Base-by-base conservation (phyloP, 2,329 filamentous ascomycete genomes). In the Aspergillus tanneri region DNA sequence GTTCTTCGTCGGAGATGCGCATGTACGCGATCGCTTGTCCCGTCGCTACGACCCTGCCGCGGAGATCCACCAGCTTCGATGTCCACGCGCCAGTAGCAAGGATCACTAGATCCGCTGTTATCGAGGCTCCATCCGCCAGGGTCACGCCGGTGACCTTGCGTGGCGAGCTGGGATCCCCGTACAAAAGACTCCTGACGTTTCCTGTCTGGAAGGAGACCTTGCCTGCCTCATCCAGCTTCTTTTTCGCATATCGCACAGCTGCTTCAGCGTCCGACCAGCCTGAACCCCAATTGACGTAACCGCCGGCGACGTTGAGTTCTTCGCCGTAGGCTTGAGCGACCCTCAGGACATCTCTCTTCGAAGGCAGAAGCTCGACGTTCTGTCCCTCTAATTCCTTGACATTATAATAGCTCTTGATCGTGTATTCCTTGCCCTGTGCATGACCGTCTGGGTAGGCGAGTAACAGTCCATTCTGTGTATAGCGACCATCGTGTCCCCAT, bases 11-110 rank as follows among this genome's bases (percentile, higher is more conserved):
- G 0, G 83, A 86, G 58, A 97, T 79, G 54, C 83, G 77, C 56
- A 96, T 74, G 72, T 95, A 96, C 10, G 81, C 86, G 21, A 97
- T 66, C 0, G 82, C 81, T 62, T 97, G 92, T 11, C 89, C 92
- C 0, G 90, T 95, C 2, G 91, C 87, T 54, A 86, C 81, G 30
- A 84, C 85, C 36, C 87, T 81, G 21, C 89, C 88, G 38, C 84
- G 77, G 1, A 96, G 75, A 67, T 96, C 87, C 47, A 96, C 72
- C 18, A 96, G 77, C 1, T 81, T 78, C 2, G 85, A 81, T 2
- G 88, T 89, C 91, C 92, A 97, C 4, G 92, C 90, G 12, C 92
- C 92, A 0, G 90, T 84, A 0, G 92, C 90, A 2, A 95, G 77
- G 46, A 96, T 76, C 25, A 88, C 85, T 6, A 95, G 76, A 49